A percentile compares a stretch with the other conserved stretches of the same genome.
phyloP scores from a whole-genome alignment of 257 asterid genomes.

The Sherardia arvensis region DNA sequence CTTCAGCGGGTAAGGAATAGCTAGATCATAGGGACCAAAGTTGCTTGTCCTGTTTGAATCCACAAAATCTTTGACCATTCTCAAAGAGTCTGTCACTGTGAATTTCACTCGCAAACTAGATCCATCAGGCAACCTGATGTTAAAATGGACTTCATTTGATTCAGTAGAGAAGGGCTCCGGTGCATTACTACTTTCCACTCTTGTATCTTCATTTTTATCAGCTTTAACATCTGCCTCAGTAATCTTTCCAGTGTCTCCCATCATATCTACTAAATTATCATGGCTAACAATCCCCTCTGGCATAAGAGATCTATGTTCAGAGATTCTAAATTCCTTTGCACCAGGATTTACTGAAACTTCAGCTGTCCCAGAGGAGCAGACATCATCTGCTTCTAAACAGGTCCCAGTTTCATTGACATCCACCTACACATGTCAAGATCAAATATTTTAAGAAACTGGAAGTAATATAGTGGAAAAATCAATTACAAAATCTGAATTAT shows the following conservation, averaged over 20 bases:
- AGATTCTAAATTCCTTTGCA: conserved; percentile 20
- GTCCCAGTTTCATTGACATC: conserved; percentile 17
- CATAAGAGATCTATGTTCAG: conserved; percentile 19
- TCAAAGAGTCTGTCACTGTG: conserved; percentile 45
- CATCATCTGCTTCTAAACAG: conserved; percentile 23
- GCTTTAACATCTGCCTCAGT: conserved; percentile 21
- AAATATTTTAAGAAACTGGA: neutral
- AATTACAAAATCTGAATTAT: neutral
- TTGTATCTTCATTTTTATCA: conserved; percentile 17
- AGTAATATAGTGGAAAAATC: conserved; percentile 6
- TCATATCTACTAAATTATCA: conserved; percentile 18
- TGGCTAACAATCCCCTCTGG: conserved; percentile 18
- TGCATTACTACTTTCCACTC: conserved; percentile 36
- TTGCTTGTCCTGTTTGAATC: conserved; percentile 39
- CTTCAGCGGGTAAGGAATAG: conserved; percentile 95
- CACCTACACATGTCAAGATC: conserved; percentile 37
- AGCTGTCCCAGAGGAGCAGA: conserved; percentile 25
- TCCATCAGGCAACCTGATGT: conserved; percentile 67
- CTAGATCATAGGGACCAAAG: conserved; percentile 58
- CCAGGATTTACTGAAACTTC: conserved; percentile 22
- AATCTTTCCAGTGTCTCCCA: conserved; percentile 27
- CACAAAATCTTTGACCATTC: conserved; percentile 59
- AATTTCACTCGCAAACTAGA: conserved; percentile 60
- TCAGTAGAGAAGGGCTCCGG: conserved; percentile 26
- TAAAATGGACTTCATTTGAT: conserved; percentile 61